Evolutionary conservation across 495 filamentous ascomycete species (phyloP).

Genomic region (Pyrenula massariospora): DNA sequence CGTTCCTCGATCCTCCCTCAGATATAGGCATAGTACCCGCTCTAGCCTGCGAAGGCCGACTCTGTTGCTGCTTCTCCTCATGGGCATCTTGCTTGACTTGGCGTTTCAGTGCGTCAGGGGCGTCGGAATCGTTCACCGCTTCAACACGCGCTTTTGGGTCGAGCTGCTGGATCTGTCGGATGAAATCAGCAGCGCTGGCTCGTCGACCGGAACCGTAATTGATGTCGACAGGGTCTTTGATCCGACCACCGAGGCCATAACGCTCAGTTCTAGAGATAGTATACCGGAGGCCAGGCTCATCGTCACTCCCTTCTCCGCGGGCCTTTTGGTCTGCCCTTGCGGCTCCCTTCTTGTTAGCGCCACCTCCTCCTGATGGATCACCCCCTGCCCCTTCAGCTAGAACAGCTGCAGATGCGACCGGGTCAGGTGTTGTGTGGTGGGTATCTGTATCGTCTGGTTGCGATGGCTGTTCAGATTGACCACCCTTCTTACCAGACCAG

Average conservation of each 20-base stretch:
- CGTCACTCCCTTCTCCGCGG: constrained; percentile 37
- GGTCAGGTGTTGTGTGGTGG: not conserved
- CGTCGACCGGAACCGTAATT: constrained; percentile 34
- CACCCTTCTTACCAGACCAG: constrained; percentile 44
- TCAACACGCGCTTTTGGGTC: constrained; percentile 66
- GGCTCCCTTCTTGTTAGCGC: constrained; percentile 15
- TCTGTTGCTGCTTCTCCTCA: constrained; percentile 18
- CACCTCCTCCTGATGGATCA: constrained; percentile 3
- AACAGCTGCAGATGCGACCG: not conserved
- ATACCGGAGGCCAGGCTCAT: constrained; percentile 78
- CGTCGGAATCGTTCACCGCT: constrained; percentile 55
- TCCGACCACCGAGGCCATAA: constrained; percentile 1
- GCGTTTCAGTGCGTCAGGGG: constrained; percentile 42
- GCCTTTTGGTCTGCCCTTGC: constrained; percentile 15
- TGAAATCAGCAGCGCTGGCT: constrained; percentile 88
- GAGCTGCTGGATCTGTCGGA: constrained; percentile 67
- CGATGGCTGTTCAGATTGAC: constrained; percentile 8
- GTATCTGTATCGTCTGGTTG: constrained; percentile 5
- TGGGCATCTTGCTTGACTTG: constrained; percentile 39
- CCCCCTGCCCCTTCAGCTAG: not conserved
- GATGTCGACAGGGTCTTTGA: not conserved
- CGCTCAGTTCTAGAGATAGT: constrained; percentile 45
- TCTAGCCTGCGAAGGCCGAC: constrained; percentile 4
- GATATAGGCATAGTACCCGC: constrained; percentile 6
- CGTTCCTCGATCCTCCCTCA: constrained; percentile 7